These are phyloP conservation scores for Caryopteris hybrid DNA, from an alignment of 305 asterid genomes.

Conservation along the genomic window DNA sequence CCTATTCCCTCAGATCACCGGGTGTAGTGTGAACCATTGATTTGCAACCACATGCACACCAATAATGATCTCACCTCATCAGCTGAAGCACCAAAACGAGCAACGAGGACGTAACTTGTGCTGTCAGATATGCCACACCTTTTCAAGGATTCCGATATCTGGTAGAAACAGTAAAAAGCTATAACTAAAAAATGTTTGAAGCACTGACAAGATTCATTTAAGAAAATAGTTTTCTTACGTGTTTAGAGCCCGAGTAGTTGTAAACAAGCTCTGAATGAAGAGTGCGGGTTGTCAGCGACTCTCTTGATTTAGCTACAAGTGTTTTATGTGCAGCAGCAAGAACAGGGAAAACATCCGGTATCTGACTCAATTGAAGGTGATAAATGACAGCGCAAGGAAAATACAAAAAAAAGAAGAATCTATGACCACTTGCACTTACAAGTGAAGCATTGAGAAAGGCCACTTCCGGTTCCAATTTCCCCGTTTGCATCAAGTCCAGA, in stretches of 20 bases:
- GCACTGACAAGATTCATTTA: neutral
- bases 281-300: slow-evolving; percentile 60
- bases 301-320: slow-evolving; percentile 64
- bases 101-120: slow-evolving; percentile 73
- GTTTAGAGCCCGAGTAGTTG: slow-evolving; percentile 92
- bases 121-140: slow-evolving; percentile 82
- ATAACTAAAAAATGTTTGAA: neutral
- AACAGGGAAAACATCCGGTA: slow-evolving; percentile 84
- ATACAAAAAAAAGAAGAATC: neutral
- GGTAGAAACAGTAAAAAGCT: neutral
- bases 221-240: slow-evolving; percentile 36
- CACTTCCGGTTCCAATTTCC: slow-evolving; percentile 79
- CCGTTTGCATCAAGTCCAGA: slow-evolving; percentile 66
- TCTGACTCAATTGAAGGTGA: slow-evolving; percentile 32
- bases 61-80: slow-evolving; percentile 53
- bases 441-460: slow-evolving; percentile 82
- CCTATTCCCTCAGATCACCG: neutral
- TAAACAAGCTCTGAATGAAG: slow-evolving; percentile 91
- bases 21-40: neutral
- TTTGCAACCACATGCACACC: neutral
- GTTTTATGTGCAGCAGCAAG: slow-evolving; percentile 84
- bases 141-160: slow-evolving; percentile 89
- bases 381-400: neutral
- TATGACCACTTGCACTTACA: slow-evolving; percentile 35
- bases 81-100: slow-evolving; percentile 73